A percentile compares a stretch with the other conserved stretches of the same genome.
Conservation (phyloP, 345 rosid genomes). For the Arabis alpina region DNA sequence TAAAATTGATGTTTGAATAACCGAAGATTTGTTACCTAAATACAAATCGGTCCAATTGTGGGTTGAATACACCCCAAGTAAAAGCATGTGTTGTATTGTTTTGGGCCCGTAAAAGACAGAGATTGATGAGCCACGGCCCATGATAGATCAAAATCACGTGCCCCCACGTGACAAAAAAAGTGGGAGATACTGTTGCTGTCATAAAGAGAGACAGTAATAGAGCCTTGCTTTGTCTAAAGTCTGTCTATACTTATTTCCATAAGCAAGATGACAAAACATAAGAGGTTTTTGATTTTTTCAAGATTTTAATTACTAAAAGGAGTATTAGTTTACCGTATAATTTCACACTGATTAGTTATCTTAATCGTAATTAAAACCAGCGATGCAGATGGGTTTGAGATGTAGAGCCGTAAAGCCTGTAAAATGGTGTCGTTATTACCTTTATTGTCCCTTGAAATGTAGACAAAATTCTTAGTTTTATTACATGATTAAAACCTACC, state of each 20-base stretch:
- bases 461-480: constrained; percentile 24
- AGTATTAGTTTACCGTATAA: constrained; percentile 21
- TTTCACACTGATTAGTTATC: constrained; percentile 35
- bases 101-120: neutral
- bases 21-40: no score
- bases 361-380: constrained; percentile 24
- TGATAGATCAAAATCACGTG: constrained; percentile 23
- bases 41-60: no score
- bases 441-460: constrained; percentile 35
- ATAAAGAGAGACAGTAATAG: constrained; percentile 22
- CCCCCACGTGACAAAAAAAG: constrained; percentile 20
- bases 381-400: constrained; percentile 6
- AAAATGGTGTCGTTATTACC: constrained; percentile 34
- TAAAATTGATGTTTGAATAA: no score
- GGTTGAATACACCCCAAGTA: no score
- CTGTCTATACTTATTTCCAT: constrained; percentile 26
- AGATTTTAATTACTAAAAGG: neutral
- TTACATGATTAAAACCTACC: constrained; percentile 26
- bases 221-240: constrained; percentile 33
- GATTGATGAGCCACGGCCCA: neutral
- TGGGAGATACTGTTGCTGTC: constrained; percentile 31
- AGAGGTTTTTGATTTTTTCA: neutral
- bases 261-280: constrained; percentile 36
- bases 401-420: constrained; percentile 35
- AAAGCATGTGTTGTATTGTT: no score